phyloP scores from a whole-genome alignment of 1,139 yeast species.

The Lodderomyces pseudojiufengensis region DNA sequence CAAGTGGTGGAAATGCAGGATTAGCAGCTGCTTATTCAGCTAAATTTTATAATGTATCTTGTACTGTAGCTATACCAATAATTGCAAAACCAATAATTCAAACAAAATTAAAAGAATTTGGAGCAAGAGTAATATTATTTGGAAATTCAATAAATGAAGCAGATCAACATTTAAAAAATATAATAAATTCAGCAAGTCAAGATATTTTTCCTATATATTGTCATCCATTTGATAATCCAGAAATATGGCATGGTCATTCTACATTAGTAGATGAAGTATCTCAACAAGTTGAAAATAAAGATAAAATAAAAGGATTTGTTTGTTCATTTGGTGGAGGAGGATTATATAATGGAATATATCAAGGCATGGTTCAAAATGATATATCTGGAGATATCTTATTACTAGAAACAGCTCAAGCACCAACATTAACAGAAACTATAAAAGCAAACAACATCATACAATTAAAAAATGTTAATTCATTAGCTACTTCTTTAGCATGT shows the following conservation, averaged over 20 bases:
- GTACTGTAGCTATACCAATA: constrained; percentile 66
- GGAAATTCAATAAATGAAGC: constrained; percentile 70
- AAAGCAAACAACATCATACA: constrained; percentile 41
- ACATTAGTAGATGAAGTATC: constrained; percentile 56
- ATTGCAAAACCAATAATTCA: constrained; percentile 34
- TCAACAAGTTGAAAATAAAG: constrained; percentile 30
- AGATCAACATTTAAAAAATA: constrained; percentile 44
- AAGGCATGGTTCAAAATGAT: constrained; percentile 46
- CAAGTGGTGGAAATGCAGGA: constrained; percentile 81
- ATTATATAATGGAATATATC: constrained; percentile 57
- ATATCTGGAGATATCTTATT: constrained; percentile 47
- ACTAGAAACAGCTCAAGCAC: constrained; percentile 61
- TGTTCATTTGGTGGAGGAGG: constrained; percentile 81
- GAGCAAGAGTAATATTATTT: constrained; percentile 51
- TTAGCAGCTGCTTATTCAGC: constrained; percentile 69
- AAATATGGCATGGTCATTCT: constrained; percentile 69
- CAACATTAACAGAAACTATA: constrained; percentile 51
- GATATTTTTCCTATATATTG: constrained; percentile 50
- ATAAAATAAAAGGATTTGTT: constrained; percentile 52
- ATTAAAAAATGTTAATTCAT: constrained; percentile 45
- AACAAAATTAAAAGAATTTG: constrained; percentile 35
- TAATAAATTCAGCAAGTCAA: constrained; percentile 27
- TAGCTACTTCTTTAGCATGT: constrained; percentile 63
- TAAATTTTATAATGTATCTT: constrained; percentile 37
- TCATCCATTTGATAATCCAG: constrained; percentile 65